Conservation (phyloP, 768 basidiomycete species). For the Steccherinum ochraceum region DNA sequence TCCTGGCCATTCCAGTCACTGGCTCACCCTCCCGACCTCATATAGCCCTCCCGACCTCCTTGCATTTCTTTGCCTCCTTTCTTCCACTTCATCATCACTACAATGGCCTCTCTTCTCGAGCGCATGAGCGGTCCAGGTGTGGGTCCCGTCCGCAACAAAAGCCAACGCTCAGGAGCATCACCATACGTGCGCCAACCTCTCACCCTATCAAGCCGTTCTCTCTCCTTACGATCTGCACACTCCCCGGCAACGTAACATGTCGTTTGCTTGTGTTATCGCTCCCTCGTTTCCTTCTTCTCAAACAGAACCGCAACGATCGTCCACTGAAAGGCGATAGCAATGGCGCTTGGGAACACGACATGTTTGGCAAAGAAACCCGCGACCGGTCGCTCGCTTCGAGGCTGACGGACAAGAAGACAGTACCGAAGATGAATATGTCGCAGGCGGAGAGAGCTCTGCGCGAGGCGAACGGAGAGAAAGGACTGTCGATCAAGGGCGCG, state of each 20-base stretch:
- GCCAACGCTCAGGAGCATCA: slow-evolving; percentile 27
- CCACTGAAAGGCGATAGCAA: slow-evolving; percentile 62
- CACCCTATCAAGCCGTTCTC: slow-evolving; percentile 8
- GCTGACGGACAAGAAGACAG: slow-evolving; percentile 35
- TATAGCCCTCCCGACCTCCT: slow-evolving; percentile 2
- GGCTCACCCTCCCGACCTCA: not conserved
- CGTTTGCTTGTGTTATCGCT: not conserved
- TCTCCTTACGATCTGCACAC: slow-evolving; percentile 8
- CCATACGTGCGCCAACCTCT: slow-evolving; percentile 46
- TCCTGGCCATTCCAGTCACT: not conserved
- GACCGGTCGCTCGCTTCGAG: slow-evolving; percentile 47
- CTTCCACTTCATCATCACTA: too few species aligned
- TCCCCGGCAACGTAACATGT: not conserved
- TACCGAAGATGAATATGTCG: slow-evolving; percentile 48
- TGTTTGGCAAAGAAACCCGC: slow-evolving; percentile 34
- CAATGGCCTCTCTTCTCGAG: slow-evolving; percentile 26
- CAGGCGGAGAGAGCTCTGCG: slow-evolving; percentile 57
- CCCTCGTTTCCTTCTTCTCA: not conserved
- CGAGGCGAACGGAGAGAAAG: slow-evolving; percentile 42
- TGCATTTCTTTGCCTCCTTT: not conserved
- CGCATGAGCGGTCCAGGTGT: slow-evolving; percentile 42
- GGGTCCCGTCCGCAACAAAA: slow-evolving; percentile 45
- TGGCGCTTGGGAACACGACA: slow-evolving; percentile 65
- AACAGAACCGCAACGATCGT: slow-evolving; percentile 37
- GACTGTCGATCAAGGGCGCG: slow-evolving; percentile 67